These are phyloP conservation scores for Colletotrichum sp. DNA, from an alignment of 2,329 filamentous ascomycete genomes.

Conservation along the genomic window DNA sequence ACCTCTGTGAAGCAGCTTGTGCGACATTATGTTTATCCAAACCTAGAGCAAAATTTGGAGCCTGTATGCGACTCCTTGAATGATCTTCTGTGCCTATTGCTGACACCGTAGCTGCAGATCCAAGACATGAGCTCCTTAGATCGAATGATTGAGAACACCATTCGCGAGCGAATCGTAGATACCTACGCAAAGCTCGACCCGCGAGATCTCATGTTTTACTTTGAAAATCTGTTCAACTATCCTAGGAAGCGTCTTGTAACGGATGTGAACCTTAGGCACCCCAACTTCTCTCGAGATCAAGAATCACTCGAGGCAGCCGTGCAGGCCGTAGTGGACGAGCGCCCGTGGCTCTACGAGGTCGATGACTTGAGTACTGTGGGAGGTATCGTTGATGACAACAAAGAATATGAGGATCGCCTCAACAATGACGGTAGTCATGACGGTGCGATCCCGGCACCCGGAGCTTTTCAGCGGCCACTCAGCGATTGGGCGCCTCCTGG, in stretches of 20 bases:
- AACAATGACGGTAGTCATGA: constrained; percentile 41
- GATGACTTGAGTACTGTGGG: constrained; percentile 36
- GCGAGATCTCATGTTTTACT: constrained; percentile 52
- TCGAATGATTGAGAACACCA: constrained; percentile 19
- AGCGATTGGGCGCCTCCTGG: constrained; percentile 44
- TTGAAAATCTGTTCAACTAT: constrained; percentile 51
- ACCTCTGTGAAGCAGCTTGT: constrained; percentile 50
- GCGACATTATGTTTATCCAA: constrained; percentile 51
- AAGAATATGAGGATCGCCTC: constrained; percentile 37
- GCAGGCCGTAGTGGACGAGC: constrained; percentile 42
- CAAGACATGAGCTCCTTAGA: constrained; percentile 8
- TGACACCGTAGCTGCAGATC: neutral
- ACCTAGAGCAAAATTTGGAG: constrained; percentile 41
- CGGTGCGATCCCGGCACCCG: constrained; percentile 37
- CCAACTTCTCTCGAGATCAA: constrained; percentile 48
- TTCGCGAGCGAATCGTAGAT: constrained; percentile 40
- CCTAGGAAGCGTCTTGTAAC: constrained; percentile 49
- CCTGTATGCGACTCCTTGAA: constrained; percentile 31
- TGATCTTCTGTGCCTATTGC: neutral
- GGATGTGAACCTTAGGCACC: constrained; percentile 43
- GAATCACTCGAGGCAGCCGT: constrained; percentile 48
- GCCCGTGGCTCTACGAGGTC: constrained; percentile 35
- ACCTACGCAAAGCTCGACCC: constrained; percentile 57
- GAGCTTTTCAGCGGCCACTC: constrained; percentile 30
- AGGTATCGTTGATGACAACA: constrained; percentile 47